Percentiles rank a stretch among this genome's conserved stretches.
Conservation (phyloP, 75 land plant species). For the Selaginella moellendorffii region DNA sequence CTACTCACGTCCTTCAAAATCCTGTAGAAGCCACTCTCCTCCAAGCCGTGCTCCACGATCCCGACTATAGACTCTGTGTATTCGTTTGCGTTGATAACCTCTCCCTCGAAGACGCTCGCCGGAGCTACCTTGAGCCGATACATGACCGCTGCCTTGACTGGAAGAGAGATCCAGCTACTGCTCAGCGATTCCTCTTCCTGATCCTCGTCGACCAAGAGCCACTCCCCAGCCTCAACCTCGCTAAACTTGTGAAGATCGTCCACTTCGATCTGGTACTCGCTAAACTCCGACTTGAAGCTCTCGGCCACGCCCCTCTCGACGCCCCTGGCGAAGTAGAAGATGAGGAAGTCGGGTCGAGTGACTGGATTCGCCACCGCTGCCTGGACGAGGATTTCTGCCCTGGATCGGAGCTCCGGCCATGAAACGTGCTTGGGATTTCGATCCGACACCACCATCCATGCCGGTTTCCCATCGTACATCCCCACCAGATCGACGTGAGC, state of each 20-base stretch:
- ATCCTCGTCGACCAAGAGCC: constrained; percentile 1
- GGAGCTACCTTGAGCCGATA: not conserved
- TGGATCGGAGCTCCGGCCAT: constrained; percentile 33
- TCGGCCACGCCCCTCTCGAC: constrained; percentile 15
- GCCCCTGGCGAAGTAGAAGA: constrained; percentile 57
- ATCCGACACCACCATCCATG: constrained; percentile 75
- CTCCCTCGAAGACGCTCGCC: not conserved
- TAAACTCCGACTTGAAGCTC: constrained; percentile 34
- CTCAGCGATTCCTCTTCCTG: not conserved
- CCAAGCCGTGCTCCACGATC: no score
- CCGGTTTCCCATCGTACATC: constrained; percentile 37
- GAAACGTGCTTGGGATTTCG: constrained; percentile 55
- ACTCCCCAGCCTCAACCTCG: constrained; percentile 2
- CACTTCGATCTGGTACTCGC: constrained; percentile 25
- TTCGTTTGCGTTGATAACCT: not conserved
- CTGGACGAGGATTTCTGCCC: constrained; percentile 26
- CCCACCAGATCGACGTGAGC: constrained; percentile 78
- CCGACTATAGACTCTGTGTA: no score
- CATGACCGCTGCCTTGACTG: not conserved
- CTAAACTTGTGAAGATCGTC: no score
- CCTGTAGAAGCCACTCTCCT: no score
- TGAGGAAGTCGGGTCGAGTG: constrained; percentile 37
- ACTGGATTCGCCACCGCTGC: constrained; percentile 33
- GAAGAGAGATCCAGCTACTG: not conserved
- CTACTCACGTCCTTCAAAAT: no score